Evolutionary conservation across 176 grass and related monocot species (phyloP).

Genomic region (Areca catechu): DNA sequence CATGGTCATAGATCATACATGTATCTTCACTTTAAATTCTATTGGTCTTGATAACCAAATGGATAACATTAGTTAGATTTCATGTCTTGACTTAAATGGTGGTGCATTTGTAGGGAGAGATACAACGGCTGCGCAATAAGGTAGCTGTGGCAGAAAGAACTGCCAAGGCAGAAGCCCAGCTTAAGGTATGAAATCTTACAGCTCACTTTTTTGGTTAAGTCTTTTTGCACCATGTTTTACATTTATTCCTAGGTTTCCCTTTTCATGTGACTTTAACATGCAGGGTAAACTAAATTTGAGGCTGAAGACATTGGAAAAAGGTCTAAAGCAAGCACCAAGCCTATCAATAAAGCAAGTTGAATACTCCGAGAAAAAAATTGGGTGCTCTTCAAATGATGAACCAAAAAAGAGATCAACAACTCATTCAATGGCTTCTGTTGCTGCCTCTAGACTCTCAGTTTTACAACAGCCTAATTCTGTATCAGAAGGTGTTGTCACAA

Average conservation of each 20-base stretch:
- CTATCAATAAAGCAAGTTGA: conserved; percentile 31
- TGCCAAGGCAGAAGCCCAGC: conserved; percentile 57
- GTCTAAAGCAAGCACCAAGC: conserved; percentile 37
- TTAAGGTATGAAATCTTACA: conserved; percentile 45
- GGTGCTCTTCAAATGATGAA: not conserved
- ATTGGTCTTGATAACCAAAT: too few relatives aligned
- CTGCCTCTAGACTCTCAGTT: conserved; percentile 13
- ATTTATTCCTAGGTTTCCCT: too few relatives aligned
- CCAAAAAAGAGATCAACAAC: conserved; percentile 36
- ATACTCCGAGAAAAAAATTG: conserved; percentile 13
- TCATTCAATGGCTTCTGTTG: conserved; percentile 32
- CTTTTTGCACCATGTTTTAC: not conserved
- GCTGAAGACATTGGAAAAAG: conserved; percentile 65
- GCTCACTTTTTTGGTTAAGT: not conserved
- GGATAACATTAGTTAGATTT: too few relatives aligned
- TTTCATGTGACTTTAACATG: not conserved
- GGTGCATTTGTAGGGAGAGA: conserved; percentile 48
- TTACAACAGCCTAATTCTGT: conserved; percentile 17
- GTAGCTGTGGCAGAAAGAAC: conserved; percentile 62
- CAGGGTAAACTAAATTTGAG: conserved; percentile 77
- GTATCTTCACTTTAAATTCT: too few relatives aligned
- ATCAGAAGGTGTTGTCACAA: conserved; percentile 22
- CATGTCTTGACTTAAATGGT: not conserved
- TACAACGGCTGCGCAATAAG: conserved; percentile 64
- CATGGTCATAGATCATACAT: not conserved